phyloP scores from a whole-genome alignment of 2,329 filamentous ascomycete species.

The Madurella mycetomatis region DNA sequence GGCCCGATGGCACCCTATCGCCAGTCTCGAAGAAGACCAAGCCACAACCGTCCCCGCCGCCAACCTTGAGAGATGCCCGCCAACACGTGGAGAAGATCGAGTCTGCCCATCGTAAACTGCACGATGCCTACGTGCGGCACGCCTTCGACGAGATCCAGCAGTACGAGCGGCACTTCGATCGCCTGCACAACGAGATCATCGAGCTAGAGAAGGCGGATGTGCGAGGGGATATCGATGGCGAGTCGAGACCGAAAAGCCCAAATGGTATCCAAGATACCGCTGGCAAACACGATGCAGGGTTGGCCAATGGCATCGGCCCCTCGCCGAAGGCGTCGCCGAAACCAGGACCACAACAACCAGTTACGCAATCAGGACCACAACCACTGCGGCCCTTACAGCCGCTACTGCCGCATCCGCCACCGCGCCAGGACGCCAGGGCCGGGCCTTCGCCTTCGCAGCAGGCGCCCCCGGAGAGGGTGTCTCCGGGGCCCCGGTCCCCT shows the following conservation, averaged over 20 bases:
- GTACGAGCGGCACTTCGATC: constrained; percentile 65
- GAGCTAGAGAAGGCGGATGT: constrained; percentile 36
- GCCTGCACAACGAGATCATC: constrained; percentile 62
- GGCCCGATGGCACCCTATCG: constrained; percentile 43
- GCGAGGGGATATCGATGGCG: constrained; percentile 12
- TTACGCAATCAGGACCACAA: constrained; percentile 17
- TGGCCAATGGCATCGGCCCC: constrained; percentile 13
- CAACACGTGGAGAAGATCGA: constrained; percentile 66
- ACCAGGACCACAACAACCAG: constrained; percentile 8
- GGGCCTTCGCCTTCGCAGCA: constrained; percentile 9
- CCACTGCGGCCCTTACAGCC: constrained; percentile 24
- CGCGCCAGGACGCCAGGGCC: constrained; percentile 10
- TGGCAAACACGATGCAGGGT: constrained; percentile 1
- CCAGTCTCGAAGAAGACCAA: constrained; percentile 70
- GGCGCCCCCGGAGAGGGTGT: not conserved
- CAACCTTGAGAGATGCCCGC: constrained; percentile 61
- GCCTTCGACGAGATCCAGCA: constrained; percentile 66
- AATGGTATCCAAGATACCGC: constrained; percentile 6
- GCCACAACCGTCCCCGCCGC: constrained; percentile 58
- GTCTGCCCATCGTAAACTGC: constrained; percentile 66
- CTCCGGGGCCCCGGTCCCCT: constrained; percentile 11
- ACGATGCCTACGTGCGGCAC: constrained; percentile 67
- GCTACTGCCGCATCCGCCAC: constrained; percentile 21
- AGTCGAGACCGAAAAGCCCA: constrained; percentile 3
- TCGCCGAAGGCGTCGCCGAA: constrained; percentile 14